Conservation (phyloP, 2,329 filamentous ascomycete species). For the Fusarium equiseti region DNA sequence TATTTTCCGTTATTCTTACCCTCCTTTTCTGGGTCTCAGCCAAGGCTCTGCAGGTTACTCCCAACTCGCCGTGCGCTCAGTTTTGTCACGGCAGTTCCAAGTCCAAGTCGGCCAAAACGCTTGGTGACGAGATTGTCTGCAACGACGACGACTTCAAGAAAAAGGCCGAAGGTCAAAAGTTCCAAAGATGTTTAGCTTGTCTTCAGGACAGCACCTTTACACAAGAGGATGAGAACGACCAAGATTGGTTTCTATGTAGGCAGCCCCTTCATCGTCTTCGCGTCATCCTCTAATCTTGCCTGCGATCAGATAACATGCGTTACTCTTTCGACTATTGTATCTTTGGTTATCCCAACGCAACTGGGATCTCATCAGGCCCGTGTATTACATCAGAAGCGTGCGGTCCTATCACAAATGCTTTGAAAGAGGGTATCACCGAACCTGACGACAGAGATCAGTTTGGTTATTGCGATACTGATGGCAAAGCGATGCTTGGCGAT, state of each 20-base stretch:
- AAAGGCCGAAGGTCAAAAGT: slow-evolving; percentile 57
- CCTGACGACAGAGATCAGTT: slow-evolving; percentile 54
- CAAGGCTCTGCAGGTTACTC: slow-evolving; percentile 63
- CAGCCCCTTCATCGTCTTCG: neutral
- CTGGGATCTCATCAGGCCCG: slow-evolving; percentile 58
- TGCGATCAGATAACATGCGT: slow-evolving; percentile 62
- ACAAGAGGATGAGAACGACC: slow-evolving; percentile 63
- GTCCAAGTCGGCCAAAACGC: slow-evolving; percentile 60
- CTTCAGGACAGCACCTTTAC: slow-evolving; percentile 64
- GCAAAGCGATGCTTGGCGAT: slow-evolving; percentile 50
- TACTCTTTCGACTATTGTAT: slow-evolving; percentile 66
- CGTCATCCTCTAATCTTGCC: neutral
- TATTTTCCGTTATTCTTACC: slow-evolving; percentile 12
- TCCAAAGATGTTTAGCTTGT: slow-evolving; percentile 64
- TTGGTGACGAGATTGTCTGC: slow-evolving; percentile 61
- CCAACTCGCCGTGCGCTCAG: slow-evolving; percentile 66
- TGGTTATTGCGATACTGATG: slow-evolving; percentile 61
- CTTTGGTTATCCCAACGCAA: slow-evolving; percentile 64
- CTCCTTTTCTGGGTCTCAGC: slow-evolving; percentile 34
- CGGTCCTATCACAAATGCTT: slow-evolving; percentile 56
- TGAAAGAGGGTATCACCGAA: slow-evolving; percentile 57
- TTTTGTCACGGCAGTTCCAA: slow-evolving; percentile 62
- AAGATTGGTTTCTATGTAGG: slow-evolving; percentile 69
- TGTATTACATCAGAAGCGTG: slow-evolving; percentile 66
- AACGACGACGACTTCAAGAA: slow-evolving; percentile 58